Evolutionary conservation across 139 green algal species (phyloP).

Genomic region (Gonium pectorale): DNA sequence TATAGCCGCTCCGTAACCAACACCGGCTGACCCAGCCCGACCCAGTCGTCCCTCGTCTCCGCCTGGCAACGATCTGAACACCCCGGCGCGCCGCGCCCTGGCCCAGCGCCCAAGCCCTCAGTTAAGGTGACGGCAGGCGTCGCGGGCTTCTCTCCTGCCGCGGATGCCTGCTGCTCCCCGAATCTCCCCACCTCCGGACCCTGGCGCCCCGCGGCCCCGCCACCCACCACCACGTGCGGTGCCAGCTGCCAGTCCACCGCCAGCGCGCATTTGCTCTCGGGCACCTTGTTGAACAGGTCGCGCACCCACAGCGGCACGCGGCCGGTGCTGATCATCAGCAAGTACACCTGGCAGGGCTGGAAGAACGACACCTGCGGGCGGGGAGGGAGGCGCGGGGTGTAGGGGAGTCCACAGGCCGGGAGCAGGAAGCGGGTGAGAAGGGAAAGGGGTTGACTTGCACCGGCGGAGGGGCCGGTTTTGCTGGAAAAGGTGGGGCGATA

Average conservation of each 20-base stretch:
- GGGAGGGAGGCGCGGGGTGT: neutral
- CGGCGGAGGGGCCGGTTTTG: neutral
- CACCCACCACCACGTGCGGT: neutral
- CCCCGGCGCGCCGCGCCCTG: too few relatives aligned
- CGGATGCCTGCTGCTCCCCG: too few relatives aligned
- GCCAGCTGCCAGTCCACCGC: neutral
- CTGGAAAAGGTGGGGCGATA: neutral
- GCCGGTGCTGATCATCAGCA: neutral
- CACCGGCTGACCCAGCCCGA: too few relatives aligned
- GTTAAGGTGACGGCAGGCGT: too few relatives aligned
- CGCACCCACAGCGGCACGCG: slow-evolving; percentile 2
- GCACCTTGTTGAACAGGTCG: neutral
- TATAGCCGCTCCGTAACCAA: too few relatives aligned
- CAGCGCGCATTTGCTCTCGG: neutral
- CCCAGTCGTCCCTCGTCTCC: too few relatives aligned
- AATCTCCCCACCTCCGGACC: too few relatives aligned
- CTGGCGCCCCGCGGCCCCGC: neutral
- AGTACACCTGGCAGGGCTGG: neutral
- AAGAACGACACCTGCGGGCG: neutral
- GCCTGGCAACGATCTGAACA: too few relatives aligned
- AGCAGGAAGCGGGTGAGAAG: too few relatives aligned
- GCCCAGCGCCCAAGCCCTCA: too few relatives aligned
- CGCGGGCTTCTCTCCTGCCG: too few relatives aligned
- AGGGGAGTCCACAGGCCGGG: too few relatives aligned
- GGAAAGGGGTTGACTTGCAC: neutral